Evolutionary conservation across 257 asterid genomes (phyloP).

Genomic region (Rhazya stricta): DNA sequence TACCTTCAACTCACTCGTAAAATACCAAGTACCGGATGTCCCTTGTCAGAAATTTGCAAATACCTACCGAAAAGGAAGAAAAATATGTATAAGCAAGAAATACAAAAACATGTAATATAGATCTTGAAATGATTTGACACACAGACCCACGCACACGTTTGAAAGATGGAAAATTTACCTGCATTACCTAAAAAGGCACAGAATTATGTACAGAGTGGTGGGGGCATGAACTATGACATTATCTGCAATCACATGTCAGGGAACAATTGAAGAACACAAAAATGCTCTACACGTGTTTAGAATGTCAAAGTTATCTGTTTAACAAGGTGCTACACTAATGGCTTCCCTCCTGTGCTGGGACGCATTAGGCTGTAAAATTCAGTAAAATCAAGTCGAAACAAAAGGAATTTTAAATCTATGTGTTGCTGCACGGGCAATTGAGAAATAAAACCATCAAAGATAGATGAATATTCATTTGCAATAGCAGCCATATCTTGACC

Average conservation of each 20-base stretch:
- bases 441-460: slow-evolving; percentile 84
- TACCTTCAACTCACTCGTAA: slow-evolving; percentile 38
- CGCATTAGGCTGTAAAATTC: slow-evolving; percentile 72
- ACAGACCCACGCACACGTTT: neutral
- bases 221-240: neutral
- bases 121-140: neutral
- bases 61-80: slow-evolving; percentile 34
- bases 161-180: neutral
- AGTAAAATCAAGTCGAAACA: slow-evolving; percentile 90
- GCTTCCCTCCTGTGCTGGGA: slow-evolving; percentile 46
- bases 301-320: neutral
- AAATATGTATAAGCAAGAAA: slow-evolving; percentile 18
- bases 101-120: neutral
- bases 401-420: slow-evolving; percentile 85
- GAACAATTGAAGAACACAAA: slow-evolving; percentile 1
- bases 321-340: slow-evolving; percentile 28
- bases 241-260: neutral
- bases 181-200: slow-evolving; percentile 15
- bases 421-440: slow-evolving; percentile 84
- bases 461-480: slow-evolving; percentile 72
- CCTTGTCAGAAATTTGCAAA: slow-evolving; percentile 11
- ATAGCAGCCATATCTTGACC: slow-evolving; percentile 79
- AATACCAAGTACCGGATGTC: slow-evolving; percentile 13
- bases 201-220: slow-evolving; percentile 15
- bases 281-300: neutral